Evolutionary conservation across 805 yeast genomes (phyloP).

Genomic region (Starmerella riodocensis): DNA sequence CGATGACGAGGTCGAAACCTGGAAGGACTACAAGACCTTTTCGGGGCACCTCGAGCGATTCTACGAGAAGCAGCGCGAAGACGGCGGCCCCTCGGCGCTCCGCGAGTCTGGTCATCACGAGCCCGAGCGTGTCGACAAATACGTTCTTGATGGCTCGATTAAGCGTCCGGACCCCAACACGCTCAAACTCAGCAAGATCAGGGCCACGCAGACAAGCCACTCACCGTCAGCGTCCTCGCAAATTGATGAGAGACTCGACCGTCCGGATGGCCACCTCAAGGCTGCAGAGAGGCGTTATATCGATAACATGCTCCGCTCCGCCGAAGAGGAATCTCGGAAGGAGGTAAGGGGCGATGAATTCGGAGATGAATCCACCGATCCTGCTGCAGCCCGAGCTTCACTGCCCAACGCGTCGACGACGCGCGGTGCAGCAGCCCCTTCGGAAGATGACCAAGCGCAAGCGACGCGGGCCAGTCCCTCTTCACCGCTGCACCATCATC

Average conservation of each 20-base stretch:
- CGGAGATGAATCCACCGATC: too few species aligned
- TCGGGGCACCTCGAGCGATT: conserved; percentile 30
- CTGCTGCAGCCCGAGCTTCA: too few species aligned
- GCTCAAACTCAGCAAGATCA: not conserved
- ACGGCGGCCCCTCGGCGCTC: conserved; percentile 38
- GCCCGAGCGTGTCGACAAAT: conserved; percentile 20
- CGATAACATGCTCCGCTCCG: too few species aligned
- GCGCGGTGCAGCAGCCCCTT: too few species aligned
- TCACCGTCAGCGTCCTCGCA: not conserved
- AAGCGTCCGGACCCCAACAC: conserved; percentile 7
- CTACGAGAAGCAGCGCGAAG: conserved; percentile 35
- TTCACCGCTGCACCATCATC: not conserved
- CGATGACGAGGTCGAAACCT: conserved; percentile 74
- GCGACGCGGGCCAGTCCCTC: not conserved
- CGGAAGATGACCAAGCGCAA: not conserved
- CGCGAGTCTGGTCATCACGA: conserved; percentile 19
- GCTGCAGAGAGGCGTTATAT: too few species aligned
- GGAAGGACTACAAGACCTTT: conserved; percentile 77
- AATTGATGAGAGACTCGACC: too few species aligned
- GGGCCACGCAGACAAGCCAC: not conserved
- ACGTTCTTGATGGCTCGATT: conserved; percentile 14
- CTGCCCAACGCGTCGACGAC: too few species aligned
- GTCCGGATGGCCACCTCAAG: too few species aligned
- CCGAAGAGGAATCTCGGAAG: too few species aligned
- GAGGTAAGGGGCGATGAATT: too few species aligned